Conservation (phyloP, 345 rosid genomes). For the Citrus cavaleriei region DNA sequence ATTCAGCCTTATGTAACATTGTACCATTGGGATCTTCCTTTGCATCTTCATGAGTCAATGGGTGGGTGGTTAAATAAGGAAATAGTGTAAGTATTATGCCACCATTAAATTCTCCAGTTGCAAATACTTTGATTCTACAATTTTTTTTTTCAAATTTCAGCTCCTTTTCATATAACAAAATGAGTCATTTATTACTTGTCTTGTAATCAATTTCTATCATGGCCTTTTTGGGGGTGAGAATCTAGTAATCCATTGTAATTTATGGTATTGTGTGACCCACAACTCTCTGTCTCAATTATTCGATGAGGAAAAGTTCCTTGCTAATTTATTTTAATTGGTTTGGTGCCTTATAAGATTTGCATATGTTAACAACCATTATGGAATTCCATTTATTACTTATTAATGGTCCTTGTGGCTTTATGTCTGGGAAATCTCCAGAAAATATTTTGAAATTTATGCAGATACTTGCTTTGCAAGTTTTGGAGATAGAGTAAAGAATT, state of each 20-base stretch:
- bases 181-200: background rate
- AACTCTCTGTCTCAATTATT: background rate
- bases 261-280: background rate
- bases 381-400: background rate
- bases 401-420: slow-evolving; percentile 10
- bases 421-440: slow-evolving; percentile 47
- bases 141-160: background rate
- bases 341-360: background rate
- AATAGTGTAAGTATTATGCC: slow-evolving; percentile 61
- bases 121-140: background rate
- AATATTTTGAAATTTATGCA: slow-evolving; percentile 65
- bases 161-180: background rate
- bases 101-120: background rate
- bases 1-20: slow-evolving; percentile 67
- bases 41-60: slow-evolving; percentile 70
- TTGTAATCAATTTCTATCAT: background rate
- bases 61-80: slow-evolving; percentile 75
- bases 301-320: background rate
- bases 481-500: slow-evolving; percentile 85
- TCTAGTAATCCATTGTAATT: background rate
- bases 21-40: slow-evolving; percentile 93
- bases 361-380: background rate
- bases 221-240: background rate
- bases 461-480: slow-evolving; percentile 72
- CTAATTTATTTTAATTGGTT: background rate